Evolutionary conservation across 768 basidiomycete genomes (phyloP).

Genomic region (Crucibulum laeve): DNA sequence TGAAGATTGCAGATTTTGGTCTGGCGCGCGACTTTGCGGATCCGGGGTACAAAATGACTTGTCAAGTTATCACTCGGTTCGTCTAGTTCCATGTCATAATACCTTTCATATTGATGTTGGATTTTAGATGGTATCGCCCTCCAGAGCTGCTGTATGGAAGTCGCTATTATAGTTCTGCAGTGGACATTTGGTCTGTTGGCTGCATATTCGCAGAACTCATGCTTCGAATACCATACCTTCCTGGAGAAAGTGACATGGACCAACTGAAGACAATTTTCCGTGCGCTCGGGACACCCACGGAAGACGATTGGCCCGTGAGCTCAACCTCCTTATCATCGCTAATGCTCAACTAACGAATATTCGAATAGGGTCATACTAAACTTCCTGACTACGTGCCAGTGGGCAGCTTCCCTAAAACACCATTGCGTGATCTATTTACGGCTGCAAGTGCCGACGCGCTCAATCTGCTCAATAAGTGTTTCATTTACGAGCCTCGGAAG

Average conservation of each 20-base stretch:
- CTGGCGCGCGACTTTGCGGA: constrained; percentile 95
- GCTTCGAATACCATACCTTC: constrained; percentile 91
- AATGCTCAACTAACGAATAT: neutral
- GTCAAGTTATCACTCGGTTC: constrained; percentile 95
- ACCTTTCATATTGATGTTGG: constrained; percentile 3
- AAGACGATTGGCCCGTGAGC: constrained; percentile 94
- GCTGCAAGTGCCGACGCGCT: constrained; percentile 85
- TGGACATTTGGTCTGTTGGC: constrained; percentile 97
- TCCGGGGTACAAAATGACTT: constrained; percentile 95
- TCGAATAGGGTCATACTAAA: constrained; percentile 75
- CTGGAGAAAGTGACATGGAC: constrained; percentile 95
- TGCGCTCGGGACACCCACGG: constrained; percentile 93
- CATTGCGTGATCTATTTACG: constrained; percentile 83
- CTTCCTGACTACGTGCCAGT: constrained; percentile 88
- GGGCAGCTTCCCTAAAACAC: constrained; percentile 80
- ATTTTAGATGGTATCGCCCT: constrained; percentile 89
- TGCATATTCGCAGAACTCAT: constrained; percentile 98
- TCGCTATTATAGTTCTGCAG: constrained; percentile 85
- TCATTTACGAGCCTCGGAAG: constrained; percentile 81
- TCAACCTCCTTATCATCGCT: neutral
- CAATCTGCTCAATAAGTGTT: constrained; percentile 73
- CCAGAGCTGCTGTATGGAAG: constrained; percentile 92
- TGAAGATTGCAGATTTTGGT: constrained; percentile 99
- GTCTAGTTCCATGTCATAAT: constrained; percentile 17
- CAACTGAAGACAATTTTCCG: constrained; percentile 93